Evolutionary conservation across 129 eudicot species (phyloP).

Genomic region (Helichrysum umbraculigerum): DNA sequence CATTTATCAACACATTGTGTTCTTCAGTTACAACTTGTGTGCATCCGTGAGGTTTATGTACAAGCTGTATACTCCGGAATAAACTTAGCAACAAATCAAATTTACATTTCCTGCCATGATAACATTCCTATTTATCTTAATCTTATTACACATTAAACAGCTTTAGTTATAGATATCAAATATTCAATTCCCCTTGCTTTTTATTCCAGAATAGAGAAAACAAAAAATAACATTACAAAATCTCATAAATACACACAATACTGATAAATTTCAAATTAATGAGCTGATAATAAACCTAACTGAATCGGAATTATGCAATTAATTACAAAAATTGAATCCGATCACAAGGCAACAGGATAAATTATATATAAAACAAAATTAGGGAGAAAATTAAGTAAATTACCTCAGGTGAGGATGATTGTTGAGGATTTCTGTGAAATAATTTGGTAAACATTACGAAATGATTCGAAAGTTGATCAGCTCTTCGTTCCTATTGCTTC

Average conservation of each 20-base stretch:
- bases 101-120: neutral
- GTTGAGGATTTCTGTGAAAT: conserved; percentile 42
- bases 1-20: neutral
- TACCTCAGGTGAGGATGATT: conserved; percentile 26
- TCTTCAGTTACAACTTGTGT: conserved; percentile 7
- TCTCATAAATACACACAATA: neutral
- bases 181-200: neutral
- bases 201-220: conserved; percentile 10
- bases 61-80: neutral
- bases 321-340: conserved; percentile 10
- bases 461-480: conserved; percentile 21
- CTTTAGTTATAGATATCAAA: conserved; percentile 4
- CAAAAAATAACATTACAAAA: neutral
- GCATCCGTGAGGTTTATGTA: neutral
- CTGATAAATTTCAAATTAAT: neutral
- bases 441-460: conserved; percentile 55
- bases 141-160: neutral
- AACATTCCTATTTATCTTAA: neutral
- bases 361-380: neutral
- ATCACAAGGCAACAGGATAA: neutral
- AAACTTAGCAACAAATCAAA: conserved; percentile 1
- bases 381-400: conserved; percentile 15
- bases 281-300: conserved; percentile 25
- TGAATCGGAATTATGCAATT: neutral
- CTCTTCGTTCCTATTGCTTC: conserved; percentile 31